A percentile compares a stretch with the other conserved stretches of the same genome.
Evolutionary conservation across 768 basidiomycete genomes (phyloP).

Genomic region (Flagelloscypha sp.): DNA sequence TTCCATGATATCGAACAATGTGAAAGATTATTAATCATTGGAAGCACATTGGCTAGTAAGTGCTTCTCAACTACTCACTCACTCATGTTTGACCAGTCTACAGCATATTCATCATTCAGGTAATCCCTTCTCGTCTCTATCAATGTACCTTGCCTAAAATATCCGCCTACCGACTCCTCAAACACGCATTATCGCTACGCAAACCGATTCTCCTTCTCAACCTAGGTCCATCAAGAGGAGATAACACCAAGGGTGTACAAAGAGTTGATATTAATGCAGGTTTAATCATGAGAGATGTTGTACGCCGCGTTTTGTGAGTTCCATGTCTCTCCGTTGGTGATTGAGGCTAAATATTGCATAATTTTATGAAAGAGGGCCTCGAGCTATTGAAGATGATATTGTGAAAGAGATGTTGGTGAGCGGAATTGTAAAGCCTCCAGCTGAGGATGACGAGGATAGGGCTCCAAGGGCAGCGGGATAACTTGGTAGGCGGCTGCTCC

Average conservation of each 20-base stretch:
- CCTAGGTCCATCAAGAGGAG: conserved; percentile 83
- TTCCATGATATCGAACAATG: conserved; percentile 48
- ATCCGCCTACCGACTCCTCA: conserved; percentile 50
- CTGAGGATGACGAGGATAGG: conserved; percentile 26
- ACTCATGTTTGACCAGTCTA: background rate
- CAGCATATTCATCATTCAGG: conserved; percentile 99
- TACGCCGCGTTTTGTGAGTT: conserved; percentile 51
- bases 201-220: conserved; percentile 83
- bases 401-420: conserved; percentile 46
- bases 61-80: conserved; percentile 52
- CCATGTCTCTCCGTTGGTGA: conserved; percentile 5
- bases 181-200: conserved; percentile 62
- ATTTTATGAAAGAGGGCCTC: conserved; percentile 33
- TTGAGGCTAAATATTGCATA: conserved; percentile 5
- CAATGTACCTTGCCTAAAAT: conserved; percentile 2
- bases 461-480: conserved; percentile 8
- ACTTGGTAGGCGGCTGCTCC: background rate
- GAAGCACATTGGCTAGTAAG: conserved; percentile 89
- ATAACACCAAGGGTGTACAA: conserved; percentile 55
- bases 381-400: conserved; percentile 33
- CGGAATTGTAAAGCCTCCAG: conserved; percentile 48
- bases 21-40: conserved; percentile 71
- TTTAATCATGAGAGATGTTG: conserved; percentile 61
- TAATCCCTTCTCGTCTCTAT: conserved; percentile 61
- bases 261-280: conserved; percentile 77